These are phyloP conservation scores for Solanum medicagineum DNA, from an alignment of 257 asterid genomes.

Conservation along the genomic window DNA sequence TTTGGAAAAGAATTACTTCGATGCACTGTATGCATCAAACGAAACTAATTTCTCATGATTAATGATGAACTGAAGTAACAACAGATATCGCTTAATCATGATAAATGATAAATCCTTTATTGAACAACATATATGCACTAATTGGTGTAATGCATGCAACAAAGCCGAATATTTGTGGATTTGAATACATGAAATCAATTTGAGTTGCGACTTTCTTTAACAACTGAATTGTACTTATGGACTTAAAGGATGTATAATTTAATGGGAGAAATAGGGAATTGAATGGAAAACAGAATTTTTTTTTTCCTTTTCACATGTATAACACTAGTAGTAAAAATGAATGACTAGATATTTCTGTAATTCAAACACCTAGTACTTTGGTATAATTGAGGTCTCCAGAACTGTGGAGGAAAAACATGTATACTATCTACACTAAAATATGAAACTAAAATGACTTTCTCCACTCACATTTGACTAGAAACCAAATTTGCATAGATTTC, in stretches of 20 bases:
- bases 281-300: neutral
- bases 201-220: neutral
- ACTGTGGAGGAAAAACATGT: too few relatives aligned
- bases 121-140: neutral
- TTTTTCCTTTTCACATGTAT: neutral
- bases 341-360: neutral
- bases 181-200: neutral
- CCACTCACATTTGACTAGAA: too few relatives aligned
- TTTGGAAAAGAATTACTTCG: neutral
- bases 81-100: neutral
- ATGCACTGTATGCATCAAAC: neutral
- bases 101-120: neutral
- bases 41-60: neutral
- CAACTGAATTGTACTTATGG: neutral
- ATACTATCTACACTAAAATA: too few relatives aligned
- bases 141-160: neutral
- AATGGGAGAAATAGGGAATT: neutral
- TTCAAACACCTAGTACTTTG: neutral
- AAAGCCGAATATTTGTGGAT: neutral
- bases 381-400: neutral
- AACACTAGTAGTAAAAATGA: neutral
- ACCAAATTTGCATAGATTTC: too few relatives aligned
- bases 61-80: neutral
- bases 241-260: neutral
- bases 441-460: too few relatives aligned